A percentile compares a stretch with the other conserved stretches of the same genome.
Conservation (phyloP, 192 early-diverging fungal genomes). For the Allomyces macrogynus region DNA sequence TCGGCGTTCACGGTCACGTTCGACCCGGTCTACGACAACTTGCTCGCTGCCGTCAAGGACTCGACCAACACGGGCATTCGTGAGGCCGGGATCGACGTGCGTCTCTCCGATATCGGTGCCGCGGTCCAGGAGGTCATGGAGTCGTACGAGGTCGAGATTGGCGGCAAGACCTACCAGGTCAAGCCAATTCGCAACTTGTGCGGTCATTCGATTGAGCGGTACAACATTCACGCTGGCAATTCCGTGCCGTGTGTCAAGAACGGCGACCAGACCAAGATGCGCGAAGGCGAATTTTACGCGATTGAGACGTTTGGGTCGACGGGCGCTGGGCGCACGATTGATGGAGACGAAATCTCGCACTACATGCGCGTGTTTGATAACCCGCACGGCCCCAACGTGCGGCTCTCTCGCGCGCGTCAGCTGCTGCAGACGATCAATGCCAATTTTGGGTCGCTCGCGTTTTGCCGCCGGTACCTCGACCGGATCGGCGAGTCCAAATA, state of each 20-base stretch:
- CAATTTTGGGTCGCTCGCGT: conserved; percentile 82
- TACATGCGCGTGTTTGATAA: conserved; percentile 50
- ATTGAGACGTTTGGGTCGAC: conserved; percentile 94
- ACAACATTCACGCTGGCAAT: conserved; percentile 86
- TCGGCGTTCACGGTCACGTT: conserved; percentile 84
- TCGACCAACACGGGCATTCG: conserved; percentile 89
- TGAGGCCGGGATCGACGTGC: conserved; percentile 88
- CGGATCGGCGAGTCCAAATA: conserved; percentile 86
- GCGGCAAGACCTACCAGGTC: conserved; percentile 79
- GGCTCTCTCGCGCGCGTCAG: conserved; percentile 48
- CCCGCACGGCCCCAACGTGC: conserved; percentile 19
- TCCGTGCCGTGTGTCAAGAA: conserved; percentile 82
- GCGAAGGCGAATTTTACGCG: conserved; percentile 83
- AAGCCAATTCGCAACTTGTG: conserved; percentile 90
- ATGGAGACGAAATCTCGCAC: conserved; percentile 80
- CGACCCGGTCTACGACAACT: conserved; percentile 68
- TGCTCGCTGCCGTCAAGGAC: conserved; percentile 74
- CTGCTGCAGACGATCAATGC: conserved; percentile 64
- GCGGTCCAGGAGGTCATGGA: conserved; percentile 97
- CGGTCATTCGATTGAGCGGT: conserved; percentile 81
- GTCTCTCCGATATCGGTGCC: conserved; percentile 83
- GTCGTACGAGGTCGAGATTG: conserved; percentile 86
- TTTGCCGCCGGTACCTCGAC: conserved; percentile 90
- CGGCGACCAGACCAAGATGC: conserved; percentile 79
- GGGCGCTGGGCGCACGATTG: conserved; percentile 67